Evolutionary conservation across 768 basidiomycete genomes (phyloP).

Genomic region (Mycena kentingensis): DNA sequence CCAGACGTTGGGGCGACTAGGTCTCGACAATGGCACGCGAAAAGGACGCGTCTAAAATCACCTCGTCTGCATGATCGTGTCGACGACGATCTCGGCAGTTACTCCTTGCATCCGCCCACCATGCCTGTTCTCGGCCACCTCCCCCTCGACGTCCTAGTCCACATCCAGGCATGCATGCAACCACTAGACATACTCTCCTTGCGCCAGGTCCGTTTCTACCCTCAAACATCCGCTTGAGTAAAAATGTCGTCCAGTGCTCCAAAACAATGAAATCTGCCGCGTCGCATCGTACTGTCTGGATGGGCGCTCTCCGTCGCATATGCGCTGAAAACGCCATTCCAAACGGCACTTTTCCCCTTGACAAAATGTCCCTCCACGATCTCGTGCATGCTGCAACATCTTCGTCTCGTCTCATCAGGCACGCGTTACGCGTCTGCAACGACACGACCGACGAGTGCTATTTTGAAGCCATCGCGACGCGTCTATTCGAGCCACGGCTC

Average conservation of each 20-base stretch:
- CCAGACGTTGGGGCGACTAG: too few species aligned
- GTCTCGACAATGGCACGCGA: too few species aligned
- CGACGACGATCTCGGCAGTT: too few species aligned
- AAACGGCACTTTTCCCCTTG: constrained; percentile 27
- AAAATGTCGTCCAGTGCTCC: constrained; percentile 26
- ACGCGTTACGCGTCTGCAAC: neutral
- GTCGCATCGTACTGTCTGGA: constrained; percentile 29
- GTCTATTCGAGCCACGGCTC: constrained; percentile 19
- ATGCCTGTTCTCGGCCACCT: too few species aligned
- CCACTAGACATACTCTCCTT: constrained; percentile 24
- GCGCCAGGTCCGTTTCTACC: constrained; percentile 11
- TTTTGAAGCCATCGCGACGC: constrained; percentile 13
- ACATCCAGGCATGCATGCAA: constrained; percentile 20
- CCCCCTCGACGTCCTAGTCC: constrained; percentile 22
- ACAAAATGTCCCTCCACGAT: constrained; percentile 28
- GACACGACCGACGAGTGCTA: neutral
- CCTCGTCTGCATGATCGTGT: too few species aligned
- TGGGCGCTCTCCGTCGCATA: constrained; percentile 27
- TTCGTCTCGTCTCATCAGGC: constrained; percentile 24
- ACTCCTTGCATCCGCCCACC: too few species aligned
- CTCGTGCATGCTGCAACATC: constrained; percentile 31
- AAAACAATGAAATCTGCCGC: constrained; percentile 24
- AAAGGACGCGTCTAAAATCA: too few species aligned
- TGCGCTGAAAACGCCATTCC: constrained; percentile 25
- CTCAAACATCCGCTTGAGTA: neutral